These are phyloP conservation scores for Aegilops bicornis DNA, from an alignment of 176 grass and related monocot species.

Conservation along the genomic window DNA sequence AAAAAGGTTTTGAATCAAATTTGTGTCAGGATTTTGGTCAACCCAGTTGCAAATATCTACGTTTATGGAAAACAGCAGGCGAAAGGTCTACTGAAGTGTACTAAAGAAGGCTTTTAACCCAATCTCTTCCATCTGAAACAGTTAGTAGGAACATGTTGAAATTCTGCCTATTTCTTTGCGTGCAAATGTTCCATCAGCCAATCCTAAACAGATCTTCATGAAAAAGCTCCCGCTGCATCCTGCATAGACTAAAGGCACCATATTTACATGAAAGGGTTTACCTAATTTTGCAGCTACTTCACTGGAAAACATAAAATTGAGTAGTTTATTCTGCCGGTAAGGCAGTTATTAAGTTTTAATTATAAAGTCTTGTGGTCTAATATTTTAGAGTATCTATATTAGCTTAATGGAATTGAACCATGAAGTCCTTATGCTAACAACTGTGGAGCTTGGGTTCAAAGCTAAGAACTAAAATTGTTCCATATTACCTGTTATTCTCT, in stretches of 20 bases:
- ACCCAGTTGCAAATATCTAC: background rate
- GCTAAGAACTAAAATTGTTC: background rate
- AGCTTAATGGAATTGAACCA: background rate
- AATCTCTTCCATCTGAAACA: constrained; percentile 14
- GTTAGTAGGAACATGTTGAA: background rate
- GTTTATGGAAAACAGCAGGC: background rate
- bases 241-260: background rate
- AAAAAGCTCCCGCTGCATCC: background rate
- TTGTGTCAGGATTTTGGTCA: background rate
- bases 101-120: background rate
- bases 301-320: constrained; percentile 3
- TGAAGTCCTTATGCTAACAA: background rate
- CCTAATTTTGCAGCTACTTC: background rate
- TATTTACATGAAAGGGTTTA: background rate
- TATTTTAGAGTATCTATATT: background rate
- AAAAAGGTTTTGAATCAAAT: background rate
- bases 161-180: background rate
- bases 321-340: background rate
- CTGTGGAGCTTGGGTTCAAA: background rate
- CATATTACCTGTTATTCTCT: background rate
- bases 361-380: background rate
- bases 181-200: background rate
- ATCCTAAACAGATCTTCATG: background rate
- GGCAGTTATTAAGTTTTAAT: background rate
- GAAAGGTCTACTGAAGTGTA: background rate